Conservation (phyloP, 139 green algal species). For the Astrephomene gubernaculifera region DNA sequence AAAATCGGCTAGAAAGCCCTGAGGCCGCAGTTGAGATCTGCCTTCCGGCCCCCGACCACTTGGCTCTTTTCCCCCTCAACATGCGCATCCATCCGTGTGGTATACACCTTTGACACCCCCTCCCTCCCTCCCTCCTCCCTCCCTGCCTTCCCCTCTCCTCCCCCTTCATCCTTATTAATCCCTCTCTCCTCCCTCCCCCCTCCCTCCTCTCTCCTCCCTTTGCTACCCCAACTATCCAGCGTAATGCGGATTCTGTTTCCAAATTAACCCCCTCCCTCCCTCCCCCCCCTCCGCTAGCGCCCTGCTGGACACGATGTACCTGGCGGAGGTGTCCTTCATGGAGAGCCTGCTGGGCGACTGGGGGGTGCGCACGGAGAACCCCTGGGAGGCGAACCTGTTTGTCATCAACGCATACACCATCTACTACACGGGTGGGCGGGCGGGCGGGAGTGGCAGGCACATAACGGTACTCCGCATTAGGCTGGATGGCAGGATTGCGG, state of each 20-base stretch:
- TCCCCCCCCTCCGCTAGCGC: slow-evolving; percentile 1
- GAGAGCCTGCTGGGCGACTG: slow-evolving; percentile 25
- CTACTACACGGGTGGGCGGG: slow-evolving; percentile 27
- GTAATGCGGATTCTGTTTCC: too few species aligned
- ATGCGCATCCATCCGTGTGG: too few species aligned
- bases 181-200: neutral
- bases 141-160: neutral
- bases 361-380: slow-evolving; percentile 49
- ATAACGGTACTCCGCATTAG: too few species aligned
- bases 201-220: neutral
- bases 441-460: neutral
- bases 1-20: too few species aligned
- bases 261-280: too few species aligned
- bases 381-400: slow-evolving; percentile 60
- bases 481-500: too few species aligned
- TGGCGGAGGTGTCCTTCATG: slow-evolving; percentile 34
- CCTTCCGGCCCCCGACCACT: too few species aligned
- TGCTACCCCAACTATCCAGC: too few species aligned
- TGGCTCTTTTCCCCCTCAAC: too few species aligned
- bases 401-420: slow-evolving; percentile 39
- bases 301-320: slow-evolving; percentile 43
- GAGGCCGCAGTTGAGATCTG: too few species aligned
- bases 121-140: neutral
- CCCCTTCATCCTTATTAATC: too few species aligned
- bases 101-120: too few species aligned